Evolutionary conservation across 768 basidiomycete species (phyloP), one percentile per base, ranked within the genome.

Genomic region (Austroboletus festivus): DNA sequence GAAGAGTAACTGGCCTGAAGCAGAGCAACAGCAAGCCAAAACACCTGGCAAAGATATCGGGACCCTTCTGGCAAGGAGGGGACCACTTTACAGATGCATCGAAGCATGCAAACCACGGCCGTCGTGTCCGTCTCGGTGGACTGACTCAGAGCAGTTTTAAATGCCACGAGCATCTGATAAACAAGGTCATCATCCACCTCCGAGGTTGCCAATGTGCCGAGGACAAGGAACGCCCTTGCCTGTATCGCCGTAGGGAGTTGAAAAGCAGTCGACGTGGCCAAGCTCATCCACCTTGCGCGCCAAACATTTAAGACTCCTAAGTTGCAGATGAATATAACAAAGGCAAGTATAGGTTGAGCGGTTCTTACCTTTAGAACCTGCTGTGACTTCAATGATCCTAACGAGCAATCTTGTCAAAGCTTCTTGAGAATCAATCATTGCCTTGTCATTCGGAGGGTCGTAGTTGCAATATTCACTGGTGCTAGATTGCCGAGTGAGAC

Each of bases 111-210:
- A 53, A 89, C 82, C 20, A 93, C 80, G 1, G 89, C 77, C 38
- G 78, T 70, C 0, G 83, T 83, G 58, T 89, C 85, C 18, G 77
- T 73, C 57, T 86, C 85, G 24, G 78, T 80, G n/a, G 83, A 76
- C 56, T 83, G 81, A 10, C 68, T 63, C 16, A 95, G 69, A 0
- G 88, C 86, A 0, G 78, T 83, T 53, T 80, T 81, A 66, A 94
- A 83, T 1, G 93, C 90, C 6, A 93, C 87, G 9, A 94, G 79
- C 68, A 95, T 91, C 62, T 96, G 93, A 58, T 94, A 95, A 45
- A 95, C 73, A 55, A 93, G 81, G 62, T 96, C 93, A 52, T 94
- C 93, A 54, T 96, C 93, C 35, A 93, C 87, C 21, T 93, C 89
- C 3, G 85, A 78, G 4, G 80, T 80, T 15, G 89, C 85, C n/a